Evolutionary conservation across 495 filamentous ascomycete species (phyloP).

Genomic region (Talaromyces borbonicus): DNA sequence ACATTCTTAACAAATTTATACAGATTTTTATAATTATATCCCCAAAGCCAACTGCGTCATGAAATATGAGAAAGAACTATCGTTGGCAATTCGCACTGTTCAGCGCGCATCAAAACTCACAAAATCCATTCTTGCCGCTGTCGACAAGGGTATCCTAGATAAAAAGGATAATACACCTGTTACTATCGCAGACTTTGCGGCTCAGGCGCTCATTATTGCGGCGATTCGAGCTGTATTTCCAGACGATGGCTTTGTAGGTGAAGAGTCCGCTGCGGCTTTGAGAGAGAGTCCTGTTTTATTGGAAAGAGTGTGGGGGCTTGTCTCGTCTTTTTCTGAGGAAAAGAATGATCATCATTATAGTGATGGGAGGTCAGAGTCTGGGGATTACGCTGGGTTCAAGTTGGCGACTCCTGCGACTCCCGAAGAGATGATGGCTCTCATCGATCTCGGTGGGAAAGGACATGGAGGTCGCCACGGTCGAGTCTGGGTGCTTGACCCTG

Average conservation of each 20-base stretch:
- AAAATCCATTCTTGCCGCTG: constrained; percentile 35
- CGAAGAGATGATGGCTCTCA: constrained; percentile 49
- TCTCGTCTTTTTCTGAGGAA: constrained; percentile 22
- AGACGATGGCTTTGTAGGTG: constrained; percentile 47
- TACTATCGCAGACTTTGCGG: constrained; percentile 59
- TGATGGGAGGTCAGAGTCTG: no score
- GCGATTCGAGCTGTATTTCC: constrained; percentile 46
- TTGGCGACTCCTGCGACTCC: constrained; percentile 32
- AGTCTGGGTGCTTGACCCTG: constrained; percentile 61
- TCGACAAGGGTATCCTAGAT: constrained; percentile 38
- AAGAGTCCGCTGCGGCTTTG: constrained; percentile 50
- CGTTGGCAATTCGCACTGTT: constrained; percentile 41
- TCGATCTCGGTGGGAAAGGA: constrained; percentile 49
- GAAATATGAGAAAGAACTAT: constrained; percentile 35
- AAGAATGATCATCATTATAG: no score
- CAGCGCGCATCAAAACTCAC: constrained; percentile 45
- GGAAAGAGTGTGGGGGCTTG: constrained; percentile 42
- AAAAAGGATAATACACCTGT: constrained; percentile 54
- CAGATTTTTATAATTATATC: not conserved
- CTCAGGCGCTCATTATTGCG: constrained; percentile 52
- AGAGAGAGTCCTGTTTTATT: constrained; percentile 37
- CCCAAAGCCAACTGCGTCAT: not conserved
- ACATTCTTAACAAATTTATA: no score
- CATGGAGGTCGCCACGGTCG: constrained; percentile 26
- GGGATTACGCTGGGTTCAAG: constrained; percentile 28